Evolutionary conservation across 2,329 filamentous ascomycete genomes (phyloP).

Genomic region (Trichoderma koningiopsis): DNA sequence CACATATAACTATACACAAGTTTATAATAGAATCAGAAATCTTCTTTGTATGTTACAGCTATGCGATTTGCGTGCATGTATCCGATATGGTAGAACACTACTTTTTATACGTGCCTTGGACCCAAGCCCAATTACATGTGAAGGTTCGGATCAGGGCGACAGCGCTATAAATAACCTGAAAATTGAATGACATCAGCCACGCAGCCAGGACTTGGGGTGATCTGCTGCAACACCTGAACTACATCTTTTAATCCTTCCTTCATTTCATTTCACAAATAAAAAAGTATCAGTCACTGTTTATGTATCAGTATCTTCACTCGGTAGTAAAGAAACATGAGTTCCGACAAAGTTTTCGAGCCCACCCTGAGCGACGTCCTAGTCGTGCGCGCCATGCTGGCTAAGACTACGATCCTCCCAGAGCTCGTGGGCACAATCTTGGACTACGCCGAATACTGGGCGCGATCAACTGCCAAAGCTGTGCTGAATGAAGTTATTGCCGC

Average conservation of each 20-base stretch:
- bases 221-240: too few relatives aligned
- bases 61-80: background rate
- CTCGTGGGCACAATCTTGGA: constrained; percentile 60
- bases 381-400: constrained; percentile 50
- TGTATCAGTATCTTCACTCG: background rate
- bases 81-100: background rate
- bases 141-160: background rate
- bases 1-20: background rate
- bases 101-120: too few relatives aligned
- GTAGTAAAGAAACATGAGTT: background rate
- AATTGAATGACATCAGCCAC: constrained; percentile 11
- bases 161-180: background rate
- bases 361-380: constrained; percentile 52
- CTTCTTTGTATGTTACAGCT: background rate
- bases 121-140: too few relatives aligned
- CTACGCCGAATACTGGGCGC: constrained; percentile 64
- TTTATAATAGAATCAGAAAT: background rate
- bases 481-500: constrained; percentile 17
- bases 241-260: background rate
- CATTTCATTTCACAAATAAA: background rate
- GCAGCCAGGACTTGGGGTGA: background rate
- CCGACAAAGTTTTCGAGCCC: constrained; percentile 38
- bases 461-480: constrained; percentile 43
- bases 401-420: constrained; percentile 54
- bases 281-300: background rate